Percentiles rank a stretch among this genome's conserved stretches.
phyloP scores from a whole-genome alignment of 2,329 filamentous ascomycete genomes.

The Xylariaceae sp. region DNA sequence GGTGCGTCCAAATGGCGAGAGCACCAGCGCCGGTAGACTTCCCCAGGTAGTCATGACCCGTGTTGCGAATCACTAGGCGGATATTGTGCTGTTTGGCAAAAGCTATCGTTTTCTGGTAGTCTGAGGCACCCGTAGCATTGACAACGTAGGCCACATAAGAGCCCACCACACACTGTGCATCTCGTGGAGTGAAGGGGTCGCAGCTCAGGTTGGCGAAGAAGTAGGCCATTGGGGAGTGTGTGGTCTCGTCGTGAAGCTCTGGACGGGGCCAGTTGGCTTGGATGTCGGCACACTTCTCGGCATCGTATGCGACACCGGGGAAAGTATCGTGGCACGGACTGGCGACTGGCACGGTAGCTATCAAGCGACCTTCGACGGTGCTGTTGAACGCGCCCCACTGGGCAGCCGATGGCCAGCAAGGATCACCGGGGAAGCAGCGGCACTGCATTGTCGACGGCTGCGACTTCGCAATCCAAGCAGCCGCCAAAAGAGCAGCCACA shows the following conservation, averaged over 20 bases:
- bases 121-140: conserved; percentile 16
- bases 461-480: conserved; percentile 2
- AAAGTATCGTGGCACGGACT: conserved; percentile 32
- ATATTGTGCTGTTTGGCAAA: conserved; percentile 35
- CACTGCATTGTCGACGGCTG: conserved; percentile 2
- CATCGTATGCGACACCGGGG: conserved; percentile 8
- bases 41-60: conserved; percentile 42
- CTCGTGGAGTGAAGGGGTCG: conserved; percentile 24
- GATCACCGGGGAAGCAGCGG: conserved; percentile 32
- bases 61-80: conserved; percentile 40
- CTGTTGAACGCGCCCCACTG: conserved; percentile 37
- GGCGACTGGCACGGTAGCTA: conserved; percentile 37
- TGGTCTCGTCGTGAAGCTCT: conserved; percentile 7
- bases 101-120: conserved; percentile 15
- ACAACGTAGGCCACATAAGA: conserved; percentile 25
- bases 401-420: conserved; percentile 34
- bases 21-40: conserved; percentile 45
- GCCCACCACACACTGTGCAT: conserved; percentile 30
- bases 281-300: conserved; percentile 6
- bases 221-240: conserved; percentile 12
- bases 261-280: conserved; percentile 10
- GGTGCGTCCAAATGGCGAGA: conserved; percentile 39
- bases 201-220: conserved; percentile 22
- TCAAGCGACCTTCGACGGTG: conserved; percentile 34
- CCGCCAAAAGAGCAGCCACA: conserved; percentile 19